Evolutionary conservation across 768 basidiomycete species (phyloP).

Genomic region (Auricularia sp.): DNA sequence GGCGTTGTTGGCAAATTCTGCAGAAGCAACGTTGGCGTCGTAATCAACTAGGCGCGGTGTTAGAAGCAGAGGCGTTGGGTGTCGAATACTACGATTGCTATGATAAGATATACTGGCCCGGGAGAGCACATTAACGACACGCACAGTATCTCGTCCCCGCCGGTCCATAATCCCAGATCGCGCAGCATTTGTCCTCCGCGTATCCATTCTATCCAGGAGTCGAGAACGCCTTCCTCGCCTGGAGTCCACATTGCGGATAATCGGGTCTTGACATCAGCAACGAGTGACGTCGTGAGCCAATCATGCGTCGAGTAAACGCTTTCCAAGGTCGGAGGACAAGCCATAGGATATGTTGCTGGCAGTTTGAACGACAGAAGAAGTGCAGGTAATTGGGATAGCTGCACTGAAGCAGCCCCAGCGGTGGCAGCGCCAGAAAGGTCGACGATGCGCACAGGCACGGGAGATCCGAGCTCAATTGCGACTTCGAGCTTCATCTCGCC

Average conservation of each 20-base stretch:
- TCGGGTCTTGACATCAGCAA: constrained; percentile 24
- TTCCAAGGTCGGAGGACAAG: constrained; percentile 41
- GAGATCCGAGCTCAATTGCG: constrained; percentile 47
- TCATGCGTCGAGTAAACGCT: constrained; percentile 46
- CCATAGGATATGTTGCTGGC: constrained; percentile 46
- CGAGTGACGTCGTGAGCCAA: constrained; percentile 41
- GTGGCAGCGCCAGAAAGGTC: constrained; percentile 4
- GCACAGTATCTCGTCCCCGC: constrained; percentile 19
- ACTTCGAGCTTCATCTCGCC: constrained; percentile 48
- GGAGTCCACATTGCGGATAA: constrained; percentile 51
- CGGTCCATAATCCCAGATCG: constrained; percentile 28
- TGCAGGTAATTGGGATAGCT: constrained; percentile 49
- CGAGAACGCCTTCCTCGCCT: constrained; percentile 48
- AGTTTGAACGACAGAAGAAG: constrained; percentile 47
- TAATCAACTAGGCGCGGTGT: constrained; percentile 37
- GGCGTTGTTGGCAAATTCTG: constrained; percentile 51
- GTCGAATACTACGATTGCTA: constrained; percentile 34
- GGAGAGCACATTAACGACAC: constrained; percentile 17
- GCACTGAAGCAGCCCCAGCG: constrained; percentile 19
- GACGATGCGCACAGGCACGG: constrained; percentile 31
- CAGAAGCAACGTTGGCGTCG: constrained; percentile 36
- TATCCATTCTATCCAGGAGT: constrained; percentile 63
- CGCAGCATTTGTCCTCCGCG: constrained; percentile 56
- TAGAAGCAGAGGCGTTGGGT: constrained; percentile 48
- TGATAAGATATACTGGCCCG: constrained; percentile 1